Percentiles rank a stretch among this genome's conserved stretches.
Conservation (phyloP, 208 protist genomes). For the Novymonas esmeraldas region DNA sequence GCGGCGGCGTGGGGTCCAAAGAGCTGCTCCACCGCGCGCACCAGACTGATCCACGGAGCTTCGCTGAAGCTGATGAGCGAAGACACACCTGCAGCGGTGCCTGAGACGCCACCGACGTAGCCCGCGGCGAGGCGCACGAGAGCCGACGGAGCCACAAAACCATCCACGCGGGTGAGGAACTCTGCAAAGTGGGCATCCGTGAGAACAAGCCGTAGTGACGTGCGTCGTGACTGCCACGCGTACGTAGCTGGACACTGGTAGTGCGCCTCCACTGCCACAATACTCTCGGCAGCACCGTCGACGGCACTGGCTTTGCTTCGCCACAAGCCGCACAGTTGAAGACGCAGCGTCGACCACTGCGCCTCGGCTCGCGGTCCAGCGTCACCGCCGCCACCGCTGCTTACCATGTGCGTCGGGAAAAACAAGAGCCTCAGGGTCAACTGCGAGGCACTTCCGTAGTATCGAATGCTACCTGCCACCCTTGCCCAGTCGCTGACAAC, state of each 20-base stretch:
- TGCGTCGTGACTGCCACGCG: slow-evolving; percentile 24
- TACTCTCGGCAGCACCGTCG: not conserved
- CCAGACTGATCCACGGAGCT: slow-evolving; percentile 16
- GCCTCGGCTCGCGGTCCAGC: not conserved
- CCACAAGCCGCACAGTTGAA: slow-evolving; percentile 13
- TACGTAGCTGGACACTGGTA: slow-evolving; percentile 9
- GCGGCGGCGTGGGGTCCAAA: not conserved
- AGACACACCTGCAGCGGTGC: too few relatives aligned
- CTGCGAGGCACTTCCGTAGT: slow-evolving; percentile 29
- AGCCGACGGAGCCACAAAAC: slow-evolving; percentile 6
- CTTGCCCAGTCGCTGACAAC: slow-evolving; percentile 17
- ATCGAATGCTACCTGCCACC: slow-evolving; percentile 15
- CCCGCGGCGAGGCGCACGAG: slow-evolving; percentile 2
- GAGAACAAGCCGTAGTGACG: slow-evolving; percentile 18
- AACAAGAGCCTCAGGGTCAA: slow-evolving; percentile 9
- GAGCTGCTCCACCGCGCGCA: slow-evolving; percentile 1
- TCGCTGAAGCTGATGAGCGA: slow-evolving; percentile 15
- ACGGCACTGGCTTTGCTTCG: not conserved
- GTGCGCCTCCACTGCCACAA: slow-evolving; percentile 24
- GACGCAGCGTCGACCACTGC: slow-evolving; percentile 11
- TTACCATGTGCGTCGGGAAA: not conserved
- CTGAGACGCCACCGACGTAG: not conserved
- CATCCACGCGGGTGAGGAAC: slow-evolving; percentile 11
- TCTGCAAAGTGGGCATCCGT: slow-evolving; percentile 28
- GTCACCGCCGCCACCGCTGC: not conserved